These are phyloP conservation scores for Phytophthora constricta DNA, from an alignment of 352 stramenopile species.

Conservation along the genomic window DNA sequence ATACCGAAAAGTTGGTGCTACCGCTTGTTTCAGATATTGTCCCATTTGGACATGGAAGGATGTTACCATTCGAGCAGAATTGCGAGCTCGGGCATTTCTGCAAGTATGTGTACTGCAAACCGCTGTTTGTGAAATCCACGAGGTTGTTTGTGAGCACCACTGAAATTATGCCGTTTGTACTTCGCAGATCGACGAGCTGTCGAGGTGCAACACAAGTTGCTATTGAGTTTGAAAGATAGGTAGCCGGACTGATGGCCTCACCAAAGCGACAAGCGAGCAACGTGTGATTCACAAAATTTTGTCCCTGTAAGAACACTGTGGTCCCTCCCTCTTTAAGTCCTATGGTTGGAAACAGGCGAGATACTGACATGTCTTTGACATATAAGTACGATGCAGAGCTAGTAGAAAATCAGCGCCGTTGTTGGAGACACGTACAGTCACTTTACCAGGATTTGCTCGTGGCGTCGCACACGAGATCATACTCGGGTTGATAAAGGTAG, in stretches of 20 bases:
- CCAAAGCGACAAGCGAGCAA: slow-evolving; percentile 91
- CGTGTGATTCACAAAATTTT: slow-evolving; percentile 94
- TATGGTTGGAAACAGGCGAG: slow-evolving; percentile 70
- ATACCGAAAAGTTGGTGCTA: slow-evolving; percentile 95
- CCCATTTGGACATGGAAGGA: slow-evolving; percentile 88
- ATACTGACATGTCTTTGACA: slow-evolving; percentile 83
- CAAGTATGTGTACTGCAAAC: slow-evolving; percentile 79
- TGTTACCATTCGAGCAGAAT: slow-evolving; percentile 64
- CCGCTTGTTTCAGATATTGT: slow-evolving; percentile 66
- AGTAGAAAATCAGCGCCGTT: slow-evolving; percentile 79
- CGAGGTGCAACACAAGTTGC: slow-evolving; percentile 84
- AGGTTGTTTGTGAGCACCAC: slow-evolving; percentile 90
- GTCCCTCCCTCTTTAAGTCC: slow-evolving; percentile 80
- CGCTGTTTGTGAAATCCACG: slow-evolving; percentile 81
- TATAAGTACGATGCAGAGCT: slow-evolving; percentile 75
- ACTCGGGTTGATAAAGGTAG: slow-evolving; percentile 50
- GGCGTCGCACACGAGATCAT: slow-evolving; percentile 74
- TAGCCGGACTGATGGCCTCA: slow-evolving; percentile 62
- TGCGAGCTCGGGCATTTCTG: slow-evolving; percentile 59
- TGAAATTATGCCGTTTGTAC: slow-evolving; percentile 52
- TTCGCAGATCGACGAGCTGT: slow-evolving; percentile 55
- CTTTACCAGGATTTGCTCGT: slow-evolving; percentile 54
- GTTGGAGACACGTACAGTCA: slow-evolving; percentile 80
- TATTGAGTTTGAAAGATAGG: slow-evolving; percentile 79
- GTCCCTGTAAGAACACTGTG: slow-evolving; percentile 92